Conservation (phyloP, 306 rosid genomes). For the Cucumis cinereus region DNA sequence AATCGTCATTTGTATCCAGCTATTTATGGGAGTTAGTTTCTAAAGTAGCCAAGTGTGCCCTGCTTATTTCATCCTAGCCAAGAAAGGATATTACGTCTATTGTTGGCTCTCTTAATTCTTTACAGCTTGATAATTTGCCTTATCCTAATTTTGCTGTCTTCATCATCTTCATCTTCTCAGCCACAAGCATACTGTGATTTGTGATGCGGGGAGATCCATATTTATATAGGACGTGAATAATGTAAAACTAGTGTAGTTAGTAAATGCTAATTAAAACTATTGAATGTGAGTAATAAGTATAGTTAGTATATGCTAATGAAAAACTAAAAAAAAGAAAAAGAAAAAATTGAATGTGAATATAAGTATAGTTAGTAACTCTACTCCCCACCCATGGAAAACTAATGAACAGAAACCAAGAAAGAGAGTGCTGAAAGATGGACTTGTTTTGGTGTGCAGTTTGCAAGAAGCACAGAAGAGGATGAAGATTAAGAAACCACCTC, state of each 20-base stretch:
- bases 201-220: background rate
- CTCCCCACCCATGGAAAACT: background rate
- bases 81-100: background rate
- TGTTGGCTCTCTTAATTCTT: background rate
- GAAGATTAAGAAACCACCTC: constrained; percentile 98
- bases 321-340: too few species aligned
- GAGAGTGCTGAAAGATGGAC: constrained; percentile 1
- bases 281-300: background rate
- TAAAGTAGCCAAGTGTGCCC: background rate
- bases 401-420: background rate
- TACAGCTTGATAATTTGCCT: background rate
- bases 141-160: background rate
- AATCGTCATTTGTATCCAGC: background rate
- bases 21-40: background rate
- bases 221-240: background rate
- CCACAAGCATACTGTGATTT: background rate
- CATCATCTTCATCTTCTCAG: background rate
- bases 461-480: constrained; percentile 99
- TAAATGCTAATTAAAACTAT: background rate
- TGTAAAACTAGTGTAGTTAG: background rate
- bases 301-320: background rate
- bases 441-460: constrained; percentile 50
- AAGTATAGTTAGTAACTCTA: background rate
- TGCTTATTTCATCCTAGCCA: background rate
- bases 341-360: background rate